Base-by-base conservation (phyloP, 345 rosid species). In the Kernera saxatilis region DNA sequence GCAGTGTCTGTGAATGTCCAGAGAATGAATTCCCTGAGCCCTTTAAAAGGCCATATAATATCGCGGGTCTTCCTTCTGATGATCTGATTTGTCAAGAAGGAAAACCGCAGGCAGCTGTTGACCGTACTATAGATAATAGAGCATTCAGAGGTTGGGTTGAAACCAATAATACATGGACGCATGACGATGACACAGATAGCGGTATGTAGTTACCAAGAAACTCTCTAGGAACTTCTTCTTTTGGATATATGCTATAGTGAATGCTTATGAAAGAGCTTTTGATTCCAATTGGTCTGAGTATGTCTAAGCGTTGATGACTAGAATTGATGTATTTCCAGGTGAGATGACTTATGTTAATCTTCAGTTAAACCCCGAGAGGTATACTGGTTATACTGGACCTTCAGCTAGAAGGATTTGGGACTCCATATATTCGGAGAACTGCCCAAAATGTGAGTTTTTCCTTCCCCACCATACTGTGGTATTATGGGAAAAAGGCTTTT, bases 381-480 rank as follows among this genome's bases (percentile, higher is more conserved):
- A 80, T 55, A 92, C 93, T 74, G 98, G 98, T 50, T 90, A 93
- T 35, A 75, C 76, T 51, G 97, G 98, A 55, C 80, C 98, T 54
- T 90, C 98, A 1, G 97, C 98, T 72, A 77, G 96, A 83, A 84
- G 98, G 81, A 90, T 93, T 81, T 93, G 97, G 98, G 98, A 90
- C 79, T 92, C 98, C 11, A 64, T 90, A 44, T 93, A 93, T 75
- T 85, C 90, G 0, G 97, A 88, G 51, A 93, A 93, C 65, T 93
- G 98, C 54, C 97, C 93, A 60, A 90, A 86, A 80, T 87, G 98
- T 90, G 60, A 85, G 82, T 74, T 67, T 41, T 59, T 32, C 4
- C 10, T 44, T 17, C 21, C 10, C 36, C 7, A 52, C n/a, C 45
- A 51, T 53, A 54, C 61, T 44, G 41, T 54, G 56, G 43, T 41